phyloP scores from a whole-genome alignment of 768 basidiomycete genomes.

The Lepiota venenata region DNA sequence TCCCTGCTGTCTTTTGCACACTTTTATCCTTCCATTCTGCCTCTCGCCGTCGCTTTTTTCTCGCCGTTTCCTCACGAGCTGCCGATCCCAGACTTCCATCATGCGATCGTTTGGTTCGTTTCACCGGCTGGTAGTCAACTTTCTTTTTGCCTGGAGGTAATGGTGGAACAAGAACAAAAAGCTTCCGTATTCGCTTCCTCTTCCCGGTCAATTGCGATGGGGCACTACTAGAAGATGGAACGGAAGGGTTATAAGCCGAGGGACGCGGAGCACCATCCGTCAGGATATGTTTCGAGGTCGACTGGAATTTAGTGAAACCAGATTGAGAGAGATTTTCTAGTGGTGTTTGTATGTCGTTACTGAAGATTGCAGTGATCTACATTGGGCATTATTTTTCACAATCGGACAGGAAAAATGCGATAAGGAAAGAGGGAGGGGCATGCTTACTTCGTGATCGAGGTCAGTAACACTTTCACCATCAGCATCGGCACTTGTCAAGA shows the following conservation, averaged over 20 bases:
- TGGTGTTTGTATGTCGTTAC: background rate
- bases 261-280: background rate
- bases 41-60: background rate
- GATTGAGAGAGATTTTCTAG: background rate
- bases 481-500: conserved; percentile 3
- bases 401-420: too few relatives aligned
- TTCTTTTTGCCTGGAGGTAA: background rate
- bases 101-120: background rate
- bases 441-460: background rate
- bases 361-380: background rate
- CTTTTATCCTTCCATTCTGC: background rate
- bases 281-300: background rate
- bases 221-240: background rate
- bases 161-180: background rate
- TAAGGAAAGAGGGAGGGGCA: background rate
- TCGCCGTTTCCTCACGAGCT: background rate
- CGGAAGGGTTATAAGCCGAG: conserved; percentile 1
- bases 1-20: too few relatives aligned
- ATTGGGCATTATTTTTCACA: background rate
- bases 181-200: background rate
- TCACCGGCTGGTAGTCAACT: background rate
- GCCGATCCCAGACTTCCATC: background rate
- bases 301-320: background rate
- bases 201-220: background rate
- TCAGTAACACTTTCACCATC: conserved; percentile 1